Percentiles rank a stretch among this genome's conserved stretches.
Conservation (phyloP, 352 stramenopile genomes). For the Phytophthora nicotianae region DNA sequence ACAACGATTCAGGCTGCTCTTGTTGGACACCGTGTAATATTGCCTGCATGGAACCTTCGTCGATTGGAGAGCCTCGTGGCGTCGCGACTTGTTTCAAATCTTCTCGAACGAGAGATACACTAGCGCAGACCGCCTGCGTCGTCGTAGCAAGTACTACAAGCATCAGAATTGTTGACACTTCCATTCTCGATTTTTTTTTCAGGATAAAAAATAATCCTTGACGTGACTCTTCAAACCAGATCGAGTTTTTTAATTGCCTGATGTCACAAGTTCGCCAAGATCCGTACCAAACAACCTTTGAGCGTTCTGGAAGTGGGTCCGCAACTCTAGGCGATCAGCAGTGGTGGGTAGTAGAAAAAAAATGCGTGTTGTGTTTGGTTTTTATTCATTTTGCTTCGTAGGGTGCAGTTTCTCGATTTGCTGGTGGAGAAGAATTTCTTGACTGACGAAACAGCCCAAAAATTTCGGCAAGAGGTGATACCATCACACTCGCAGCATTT, state of each 20-base stretch:
- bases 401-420: conserved; percentile 11
- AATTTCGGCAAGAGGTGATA: conserved; percentile 2
- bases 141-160: conserved; percentile 14
- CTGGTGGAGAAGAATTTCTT: conserved; percentile 4
- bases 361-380: background rate
- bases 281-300: conserved; percentile 2
- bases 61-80: conserved; percentile 26
- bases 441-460: background rate
- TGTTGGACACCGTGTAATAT: conserved; percentile 45
- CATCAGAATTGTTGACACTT: background rate
- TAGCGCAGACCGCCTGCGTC: background rate
- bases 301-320: background rate
- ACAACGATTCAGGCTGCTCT: conserved; percentile 49
- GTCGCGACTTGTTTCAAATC: conserved; percentile 27
- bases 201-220: background rate
- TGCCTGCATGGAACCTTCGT: conserved; percentile 34
- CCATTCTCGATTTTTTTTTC: conserved; percentile 3
- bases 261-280: background rate
- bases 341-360: background rate
- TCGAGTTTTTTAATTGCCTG: no score
- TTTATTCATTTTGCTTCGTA: background rate
- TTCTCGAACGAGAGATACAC: conserved; percentile 25
- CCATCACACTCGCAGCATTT: no score
- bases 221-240: background rate
- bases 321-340: background rate